Percentiles rank a stretch among this genome's conserved stretches.
Conservation (phyloP, 1,139 yeast species). For the Kurtzmaniella quercitrusa region DNA sequence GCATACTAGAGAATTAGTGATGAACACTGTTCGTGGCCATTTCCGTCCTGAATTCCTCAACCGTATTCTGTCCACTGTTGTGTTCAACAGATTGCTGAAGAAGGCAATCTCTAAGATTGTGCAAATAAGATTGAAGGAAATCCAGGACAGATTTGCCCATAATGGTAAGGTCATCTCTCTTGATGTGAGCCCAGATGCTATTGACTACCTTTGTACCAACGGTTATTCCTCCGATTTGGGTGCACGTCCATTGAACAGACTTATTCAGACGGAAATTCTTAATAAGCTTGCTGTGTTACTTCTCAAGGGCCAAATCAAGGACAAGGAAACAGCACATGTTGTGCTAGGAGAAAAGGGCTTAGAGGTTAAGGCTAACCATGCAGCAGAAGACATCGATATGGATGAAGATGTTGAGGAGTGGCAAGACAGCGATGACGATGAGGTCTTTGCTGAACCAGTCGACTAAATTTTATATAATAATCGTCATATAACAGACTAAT, state of each 20-base stretch:
- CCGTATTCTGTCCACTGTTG: conserved; percentile 88
- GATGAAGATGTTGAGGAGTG: conserved; percentile 54
- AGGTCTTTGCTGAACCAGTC: conserved; percentile 12
- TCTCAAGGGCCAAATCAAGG: conserved; percentile 80
- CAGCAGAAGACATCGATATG: conserved; percentile 53
- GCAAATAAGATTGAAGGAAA: conserved; percentile 74
- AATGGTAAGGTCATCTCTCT: conserved; percentile 76
- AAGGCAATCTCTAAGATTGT: conserved; percentile 92
- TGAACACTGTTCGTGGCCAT: conserved; percentile 82
- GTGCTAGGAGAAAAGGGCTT: conserved; percentile 59
- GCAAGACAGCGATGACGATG: conserved; percentile 52
- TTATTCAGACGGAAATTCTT: conserved; percentile 83
- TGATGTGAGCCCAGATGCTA: conserved; percentile 66
- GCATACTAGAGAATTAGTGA: conserved; percentile 68
- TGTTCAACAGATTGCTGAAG: conserved; percentile 87
- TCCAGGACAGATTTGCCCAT: conserved; percentile 76
- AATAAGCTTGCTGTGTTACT: conserved; percentile 86
- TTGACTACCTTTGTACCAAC: conserved; percentile 73
- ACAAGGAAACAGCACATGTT: conserved; percentile 78
- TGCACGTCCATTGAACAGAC: conserved; percentile 94
- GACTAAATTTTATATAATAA: conserved; percentile 5
- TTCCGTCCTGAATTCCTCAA: conserved; percentile 97
- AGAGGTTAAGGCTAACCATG: conserved; percentile 84
- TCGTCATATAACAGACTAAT: background rate
- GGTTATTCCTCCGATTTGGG: conserved; percentile 95